Base-by-base conservation (phyloP, 2,329 filamentous ascomycete genomes). In the Colletotrichum sp. region DNA sequence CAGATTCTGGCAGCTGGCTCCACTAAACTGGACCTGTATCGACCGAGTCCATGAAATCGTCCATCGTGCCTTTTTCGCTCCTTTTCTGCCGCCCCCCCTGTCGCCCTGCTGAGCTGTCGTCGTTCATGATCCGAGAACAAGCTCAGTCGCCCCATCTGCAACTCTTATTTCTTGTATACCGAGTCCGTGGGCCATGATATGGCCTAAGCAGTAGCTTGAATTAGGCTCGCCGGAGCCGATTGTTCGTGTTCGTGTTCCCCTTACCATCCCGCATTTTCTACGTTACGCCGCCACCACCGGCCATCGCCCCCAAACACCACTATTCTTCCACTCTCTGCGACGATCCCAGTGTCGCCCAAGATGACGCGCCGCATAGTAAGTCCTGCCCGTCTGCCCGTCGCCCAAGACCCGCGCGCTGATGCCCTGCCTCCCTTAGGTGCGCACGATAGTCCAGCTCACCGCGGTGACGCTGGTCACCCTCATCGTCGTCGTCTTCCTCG, bases 401-500 rank as follows among this genome's bases (percentile, higher is more conserved):
- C 19, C 19, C 30, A 22, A 19, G 61, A 64, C 32, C n/a, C 32
- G 62, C 32, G 62, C 62, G 25, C 11, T 15, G 44, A 64, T 29
- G 19, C 22, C 49, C 8, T 15, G 22, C 25, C 22, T 55, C 15
- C 44, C 44, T 22, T 76, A 92, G 90, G 89, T 92, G 79, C 90
- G 91, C 80, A 95, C 95, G 78, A 91, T 94, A 82, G 88, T 94
- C 83, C 95, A 98, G 90, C 92, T 97, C 82, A 88, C 90, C 78
- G 88, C 92, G 73, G 89, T 95, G 73, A 88, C 91, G 72, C 83
- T 91, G 79, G 87, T 95, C 81, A 91, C 94, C 79, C 88, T 96
- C 79, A 82, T 96, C 80, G 86, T 96, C 81, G 86, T 96, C 79
- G 92, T 96, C 84, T 90, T 98, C 84, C 93, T 98, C 87, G 96